Evolutionary conservation across 768 basidiomycete species (phyloP).

Genomic region (Macrocybe gigantea): DNA sequence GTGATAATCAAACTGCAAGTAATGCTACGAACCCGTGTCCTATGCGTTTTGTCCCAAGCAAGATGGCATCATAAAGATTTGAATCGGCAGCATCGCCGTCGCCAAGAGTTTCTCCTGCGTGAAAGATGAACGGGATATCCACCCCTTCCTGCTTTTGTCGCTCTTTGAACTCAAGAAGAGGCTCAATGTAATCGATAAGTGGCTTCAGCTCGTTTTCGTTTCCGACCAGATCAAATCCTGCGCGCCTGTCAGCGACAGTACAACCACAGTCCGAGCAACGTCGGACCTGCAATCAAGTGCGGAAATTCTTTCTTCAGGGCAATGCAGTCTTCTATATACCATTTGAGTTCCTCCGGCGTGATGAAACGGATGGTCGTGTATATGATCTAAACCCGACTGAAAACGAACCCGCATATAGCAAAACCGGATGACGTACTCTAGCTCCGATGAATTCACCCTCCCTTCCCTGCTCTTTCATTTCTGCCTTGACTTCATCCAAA

Average conservation of each 20-base stretch:
- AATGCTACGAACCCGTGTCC: conserved; percentile 59
- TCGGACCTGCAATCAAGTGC: conserved; percentile 57
- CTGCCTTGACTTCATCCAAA: conserved; percentile 45
- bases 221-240: conserved; percentile 81
- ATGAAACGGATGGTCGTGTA: conserved; percentile 59
- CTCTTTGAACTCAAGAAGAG: conserved; percentile 52
- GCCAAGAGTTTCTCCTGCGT: conserved; percentile 76
- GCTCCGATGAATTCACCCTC: conserved; percentile 62
- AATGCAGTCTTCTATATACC: conserved; percentile 73
- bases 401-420: neutral
- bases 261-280: neutral
- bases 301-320: conserved; percentile 69
- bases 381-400: conserved; percentile 45
- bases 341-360: conserved; percentile 49
- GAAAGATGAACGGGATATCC: conserved; percentile 72
- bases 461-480: conserved; percentile 45
- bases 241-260: neutral
- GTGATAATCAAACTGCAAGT: neutral
- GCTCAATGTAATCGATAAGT: conserved; percentile 56
- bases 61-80: conserved; percentile 75
- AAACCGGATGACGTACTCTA: conserved; percentile 32
- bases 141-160: conserved; percentile 52
- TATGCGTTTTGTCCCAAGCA: conserved; percentile 74
- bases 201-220: conserved; percentile 59
- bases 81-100: conserved; percentile 67